Evolutionary conservation across 2,329 filamentous ascomycete genomes (phyloP).

Genomic region (Arachnopeziza araneosa): DNA sequence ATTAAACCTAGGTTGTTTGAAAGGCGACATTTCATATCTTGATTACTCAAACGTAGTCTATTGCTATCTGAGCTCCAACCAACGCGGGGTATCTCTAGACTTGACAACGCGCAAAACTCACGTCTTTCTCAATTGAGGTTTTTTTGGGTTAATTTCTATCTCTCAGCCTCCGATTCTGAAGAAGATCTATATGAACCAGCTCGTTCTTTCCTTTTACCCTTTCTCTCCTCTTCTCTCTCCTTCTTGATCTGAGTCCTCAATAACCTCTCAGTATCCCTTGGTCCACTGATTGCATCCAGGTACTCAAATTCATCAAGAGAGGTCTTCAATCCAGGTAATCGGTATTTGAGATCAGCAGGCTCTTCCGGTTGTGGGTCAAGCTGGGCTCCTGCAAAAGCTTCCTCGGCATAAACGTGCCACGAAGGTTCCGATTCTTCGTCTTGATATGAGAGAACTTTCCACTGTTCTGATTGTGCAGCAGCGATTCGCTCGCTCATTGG

Average conservation of each 20-base stretch:
- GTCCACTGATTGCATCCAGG: slow-evolving; percentile 54
- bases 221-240: background rate
- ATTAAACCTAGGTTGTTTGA: background rate
- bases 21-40: background rate
- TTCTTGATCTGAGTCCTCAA: background rate
- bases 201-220: background rate
- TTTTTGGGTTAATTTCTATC: background rate
- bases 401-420: slow-evolving; percentile 70
- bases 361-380: background rate
- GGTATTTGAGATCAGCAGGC: background rate
- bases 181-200: background rate
- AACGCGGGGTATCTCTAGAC: background rate
- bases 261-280: background rate
- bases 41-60: background rate
- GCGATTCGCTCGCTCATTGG: slow-evolving; percentile 69
- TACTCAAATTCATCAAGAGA: slow-evolving; percentile 53
- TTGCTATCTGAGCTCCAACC: background rate
- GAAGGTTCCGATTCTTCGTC: slow-evolving; percentile 74
- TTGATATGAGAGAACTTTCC: slow-evolving; percentile 73
- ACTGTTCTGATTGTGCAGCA: slow-evolving; percentile 73
- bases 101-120: background rate
- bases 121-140: background rate
- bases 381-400: slow-evolving; percentile 49
- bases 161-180: background rate
- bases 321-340: slow-evolving; percentile 39